These are phyloP conservation scores for Blastocrithidia nonstop DNA, from an alignment of 208 protist genomes.

Conservation along the genomic window DNA sequence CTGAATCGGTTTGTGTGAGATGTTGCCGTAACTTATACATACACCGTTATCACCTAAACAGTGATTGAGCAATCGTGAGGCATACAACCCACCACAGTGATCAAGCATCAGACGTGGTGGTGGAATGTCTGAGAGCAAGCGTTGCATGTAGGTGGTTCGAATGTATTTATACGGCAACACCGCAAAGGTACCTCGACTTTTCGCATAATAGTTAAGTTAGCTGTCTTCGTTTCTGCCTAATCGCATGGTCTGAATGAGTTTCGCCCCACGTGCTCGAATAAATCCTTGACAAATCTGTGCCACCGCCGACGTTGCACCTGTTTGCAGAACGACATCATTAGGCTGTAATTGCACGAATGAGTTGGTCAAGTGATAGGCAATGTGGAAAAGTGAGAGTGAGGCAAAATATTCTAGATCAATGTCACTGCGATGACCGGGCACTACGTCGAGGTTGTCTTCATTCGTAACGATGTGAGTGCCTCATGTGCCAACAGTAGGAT, in stretches of 20 bases:
- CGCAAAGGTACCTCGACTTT: conserved; percentile 64
- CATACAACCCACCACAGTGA: conserved; percentile 85
- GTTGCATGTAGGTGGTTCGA: conserved; percentile 80
- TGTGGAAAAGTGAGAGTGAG: conserved; percentile 90
- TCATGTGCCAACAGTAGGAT: conserved; percentile 82
- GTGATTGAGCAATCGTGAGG: conserved; percentile 72
- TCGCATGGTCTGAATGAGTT: conserved; percentile 83
- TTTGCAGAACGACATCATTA: conserved; percentile 75
- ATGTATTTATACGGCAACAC: conserved; percentile 82
- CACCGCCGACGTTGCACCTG: conserved; percentile 71
- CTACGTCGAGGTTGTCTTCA: conserved; percentile 66
- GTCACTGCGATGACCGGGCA: conserved; percentile 78
- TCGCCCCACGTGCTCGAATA: conserved; percentile 67
- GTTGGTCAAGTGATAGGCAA: conserved; percentile 90
- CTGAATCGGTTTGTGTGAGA: conserved; percentile 86
- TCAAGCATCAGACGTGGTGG: conserved; percentile 90
- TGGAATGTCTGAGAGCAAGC: conserved; percentile 86
- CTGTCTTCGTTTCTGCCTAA: conserved; percentile 80
- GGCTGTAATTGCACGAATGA: conserved; percentile 90
- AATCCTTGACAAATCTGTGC: conserved; percentile 83
- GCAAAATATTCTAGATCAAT: conserved; percentile 89
- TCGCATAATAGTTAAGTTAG: conserved; percentile 69
- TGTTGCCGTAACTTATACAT: conserved; percentile 95
- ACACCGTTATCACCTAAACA: conserved; percentile 80
- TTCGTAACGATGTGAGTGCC: conserved; percentile 79